Evolutionary conservation across 768 basidiomycete genomes (phyloP).

Genomic region (Bullera alba): DNA sequence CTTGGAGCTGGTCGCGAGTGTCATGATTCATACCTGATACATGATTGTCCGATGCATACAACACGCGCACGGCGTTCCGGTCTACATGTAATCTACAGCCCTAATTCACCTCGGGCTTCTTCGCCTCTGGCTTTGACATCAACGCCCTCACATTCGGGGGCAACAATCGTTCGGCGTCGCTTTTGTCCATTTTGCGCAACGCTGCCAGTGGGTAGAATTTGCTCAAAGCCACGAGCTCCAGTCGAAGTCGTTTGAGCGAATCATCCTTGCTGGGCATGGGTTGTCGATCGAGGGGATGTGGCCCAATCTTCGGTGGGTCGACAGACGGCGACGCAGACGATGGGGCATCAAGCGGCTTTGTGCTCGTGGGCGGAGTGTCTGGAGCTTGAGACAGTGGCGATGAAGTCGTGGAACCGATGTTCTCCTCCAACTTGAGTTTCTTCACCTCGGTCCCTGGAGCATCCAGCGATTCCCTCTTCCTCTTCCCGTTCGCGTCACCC

Average conservation of each 20-base stretch:
- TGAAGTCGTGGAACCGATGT: conserved; percentile 1
- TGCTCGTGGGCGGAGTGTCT: not conserved
- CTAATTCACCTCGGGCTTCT: too few species aligned
- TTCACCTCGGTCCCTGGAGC: not conserved
- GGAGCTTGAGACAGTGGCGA: conserved; percentile 5
- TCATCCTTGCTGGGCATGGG: conserved; percentile 2
- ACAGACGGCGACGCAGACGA: not conserved
- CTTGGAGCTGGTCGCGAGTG: too few species aligned
- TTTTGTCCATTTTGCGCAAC: conserved; percentile 27
- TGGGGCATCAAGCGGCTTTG: not conserved
- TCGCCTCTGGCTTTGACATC: conserved; percentile 13
- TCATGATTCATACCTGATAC: too few species aligned
- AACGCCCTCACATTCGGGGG: conserved; percentile 30
- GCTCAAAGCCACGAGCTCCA: conserved; percentile 31
- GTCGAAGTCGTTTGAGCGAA: conserved; percentile 10
- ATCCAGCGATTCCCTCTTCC: not conserved
- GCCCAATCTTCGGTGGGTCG: not conserved
- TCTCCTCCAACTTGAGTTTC: not conserved
- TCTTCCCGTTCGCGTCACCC: not conserved
- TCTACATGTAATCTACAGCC: too few species aligned
- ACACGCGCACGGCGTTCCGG: too few species aligned
- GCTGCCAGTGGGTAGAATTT: conserved; percentile 39
- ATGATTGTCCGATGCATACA: too few species aligned
- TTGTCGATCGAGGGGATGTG: not conserved
- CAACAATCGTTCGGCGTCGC: conserved; percentile 26